Percentiles rank a stretch among this genome's conserved stretches.
phyloP scores from a whole-genome alignment of 768 basidiomycete species.

The Russula abietina region DNA sequence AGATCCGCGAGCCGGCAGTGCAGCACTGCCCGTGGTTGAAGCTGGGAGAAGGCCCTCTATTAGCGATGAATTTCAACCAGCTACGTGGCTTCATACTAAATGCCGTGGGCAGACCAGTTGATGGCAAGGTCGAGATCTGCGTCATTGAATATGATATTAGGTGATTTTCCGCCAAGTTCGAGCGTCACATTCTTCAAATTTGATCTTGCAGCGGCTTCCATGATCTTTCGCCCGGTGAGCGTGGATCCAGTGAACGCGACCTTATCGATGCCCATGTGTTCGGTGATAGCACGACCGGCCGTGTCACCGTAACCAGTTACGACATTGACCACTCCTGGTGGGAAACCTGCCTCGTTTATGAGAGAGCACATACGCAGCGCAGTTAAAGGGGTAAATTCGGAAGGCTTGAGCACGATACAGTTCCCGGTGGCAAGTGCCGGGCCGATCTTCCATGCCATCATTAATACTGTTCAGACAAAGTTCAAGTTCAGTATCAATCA shows the following conservation, averaged over 20 bases:
- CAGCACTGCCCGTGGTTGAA: constrained; percentile 75
- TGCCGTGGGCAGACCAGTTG: constrained; percentile 51
- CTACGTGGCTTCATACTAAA: constrained; percentile 40
- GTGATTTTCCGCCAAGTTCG: constrained; percentile 70
- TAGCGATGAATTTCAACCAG: not conserved
- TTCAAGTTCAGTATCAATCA: no score
- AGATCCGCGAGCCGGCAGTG: constrained; percentile 76
- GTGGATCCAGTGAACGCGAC: constrained; percentile 73
- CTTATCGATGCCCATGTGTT: constrained; percentile 56
- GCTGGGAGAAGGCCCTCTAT: constrained; percentile 31
- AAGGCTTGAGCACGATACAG: constrained; percentile 57
- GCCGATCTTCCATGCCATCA: constrained; percentile 57
- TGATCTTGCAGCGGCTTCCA: constrained; percentile 51
- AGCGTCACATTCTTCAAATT: constrained; percentile 69
- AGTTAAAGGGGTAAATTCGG: constrained; percentile 57
- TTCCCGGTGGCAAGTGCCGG: constrained; percentile 63
- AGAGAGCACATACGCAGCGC: constrained; percentile 43
- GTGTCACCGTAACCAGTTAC: constrained; percentile 49
- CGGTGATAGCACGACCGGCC: constrained; percentile 52
- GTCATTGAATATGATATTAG: constrained; percentile 56
- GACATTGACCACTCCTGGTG: constrained; percentile 57
- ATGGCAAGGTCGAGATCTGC: constrained; percentile 55
- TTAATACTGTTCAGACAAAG: no score
- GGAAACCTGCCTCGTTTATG: constrained; percentile 53
- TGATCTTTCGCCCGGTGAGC: constrained; percentile 54